Evolutionary conservation across 2,329 filamentous ascomycete genomes (phyloP).

Genomic region (Botrytis tulipae): DNA sequence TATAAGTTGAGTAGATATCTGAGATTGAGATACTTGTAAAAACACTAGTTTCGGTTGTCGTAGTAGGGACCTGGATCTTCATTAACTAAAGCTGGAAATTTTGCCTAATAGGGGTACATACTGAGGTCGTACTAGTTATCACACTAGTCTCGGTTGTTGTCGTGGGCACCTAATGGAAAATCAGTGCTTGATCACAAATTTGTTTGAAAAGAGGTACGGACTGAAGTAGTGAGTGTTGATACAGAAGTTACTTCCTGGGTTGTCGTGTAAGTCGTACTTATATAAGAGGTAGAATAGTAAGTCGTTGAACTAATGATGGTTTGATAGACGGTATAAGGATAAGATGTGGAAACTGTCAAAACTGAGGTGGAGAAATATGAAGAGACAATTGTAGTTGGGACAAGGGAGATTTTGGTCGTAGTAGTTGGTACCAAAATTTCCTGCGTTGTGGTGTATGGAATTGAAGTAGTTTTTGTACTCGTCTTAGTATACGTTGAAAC

Average conservation of each 20-base stretch:
- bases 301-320: conserved; percentile 15
- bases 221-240: background rate
- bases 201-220: background rate
- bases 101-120: background rate
- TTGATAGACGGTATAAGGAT: conserved; percentile 3
- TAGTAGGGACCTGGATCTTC: conserved; percentile 1
- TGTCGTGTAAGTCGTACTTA: conserved; percentile 4
- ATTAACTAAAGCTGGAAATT: background rate
- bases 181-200: background rate
- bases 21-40: conserved; percentile 12
- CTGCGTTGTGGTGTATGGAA: background rate
- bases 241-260: background rate
- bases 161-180: background rate
- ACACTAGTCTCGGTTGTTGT: conserved; percentile 8
- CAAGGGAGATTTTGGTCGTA: background rate
- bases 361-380: background rate
- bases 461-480: conserved; percentile 5
- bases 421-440: conserved; percentile 14
- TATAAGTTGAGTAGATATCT: conserved; percentile 14
- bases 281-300: conserved; percentile 10
- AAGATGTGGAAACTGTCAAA: background rate
- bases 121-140: background rate
- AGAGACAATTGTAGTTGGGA: conserved; percentile 2
- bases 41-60: conserved; percentile 1
- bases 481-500: conserved; percentile 18